phyloP scores from a whole-genome alignment of 805 yeast genomes.

The Schwanniomyces sp. region DNA sequence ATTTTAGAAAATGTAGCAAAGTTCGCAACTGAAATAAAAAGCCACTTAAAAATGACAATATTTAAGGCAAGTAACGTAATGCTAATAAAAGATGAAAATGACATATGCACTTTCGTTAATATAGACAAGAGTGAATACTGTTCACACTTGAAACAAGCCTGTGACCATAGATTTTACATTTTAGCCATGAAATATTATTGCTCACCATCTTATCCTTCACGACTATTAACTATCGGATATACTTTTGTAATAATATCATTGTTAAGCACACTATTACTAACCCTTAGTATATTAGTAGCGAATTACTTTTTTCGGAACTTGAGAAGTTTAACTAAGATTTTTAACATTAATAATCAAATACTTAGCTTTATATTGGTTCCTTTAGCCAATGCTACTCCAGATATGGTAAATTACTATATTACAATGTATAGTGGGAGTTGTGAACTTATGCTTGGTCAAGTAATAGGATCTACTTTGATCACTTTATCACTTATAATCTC shows the following conservation, averaged over 20 bases:
- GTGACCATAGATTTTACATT: constrained; percentile 23
- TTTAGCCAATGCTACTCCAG: constrained; percentile 36
- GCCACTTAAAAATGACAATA: no score
- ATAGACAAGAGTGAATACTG: constrained; percentile 12
- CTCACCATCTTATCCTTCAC: constrained; percentile 14
- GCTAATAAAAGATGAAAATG: neutral
- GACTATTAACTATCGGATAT: constrained; percentile 4
- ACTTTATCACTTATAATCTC: constrained; percentile 37
- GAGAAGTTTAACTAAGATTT: constrained; percentile 21
- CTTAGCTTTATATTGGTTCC: constrained; percentile 36
- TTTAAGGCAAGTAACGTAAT: neutral
- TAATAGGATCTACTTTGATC: constrained; percentile 34
- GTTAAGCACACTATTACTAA: constrained; percentile 16
- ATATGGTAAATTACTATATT: constrained; percentile 33
- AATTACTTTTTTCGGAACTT: constrained; percentile 32
- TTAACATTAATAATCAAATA: constrained; percentile 26
- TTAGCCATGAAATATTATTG: constrained; percentile 32
- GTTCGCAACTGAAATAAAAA: neutral
- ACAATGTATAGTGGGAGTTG: constrained; percentile 25
- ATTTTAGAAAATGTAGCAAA: neutral
- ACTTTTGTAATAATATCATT: constrained; percentile 12
- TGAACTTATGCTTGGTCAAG: constrained; percentile 38
- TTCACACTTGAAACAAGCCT: constrained; percentile 12
- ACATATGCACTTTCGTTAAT: neutral
- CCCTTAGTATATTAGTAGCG: constrained; percentile 34